Percentiles rank a stretch among this genome's conserved stretches.
Evolutionary conservation across 2,329 filamentous ascomycete genomes (phyloP).

Genomic region (Botrytis pseudocinerea): DNA sequence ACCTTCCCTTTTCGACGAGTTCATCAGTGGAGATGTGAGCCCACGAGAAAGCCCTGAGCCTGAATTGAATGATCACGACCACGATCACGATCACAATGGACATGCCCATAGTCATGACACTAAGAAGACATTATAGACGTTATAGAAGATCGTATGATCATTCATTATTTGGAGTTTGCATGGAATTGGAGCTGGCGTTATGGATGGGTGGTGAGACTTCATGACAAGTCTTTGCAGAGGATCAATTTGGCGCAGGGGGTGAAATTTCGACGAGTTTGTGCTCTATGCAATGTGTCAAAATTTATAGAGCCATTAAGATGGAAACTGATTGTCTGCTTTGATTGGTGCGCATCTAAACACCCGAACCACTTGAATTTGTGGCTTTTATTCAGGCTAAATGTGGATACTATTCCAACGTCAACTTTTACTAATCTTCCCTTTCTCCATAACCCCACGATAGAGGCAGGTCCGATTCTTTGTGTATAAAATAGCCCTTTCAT

Average conservation of each 20-base stretch:
- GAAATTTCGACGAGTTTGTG: constrained; percentile 1
- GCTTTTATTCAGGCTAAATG: constrained; percentile 25
- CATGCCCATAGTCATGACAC: constrained; percentile 42
- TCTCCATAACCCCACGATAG: constrained; percentile 23
- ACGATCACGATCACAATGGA: constrained; percentile 47
- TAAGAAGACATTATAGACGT: constrained; percentile 38
- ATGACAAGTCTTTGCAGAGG: constrained; percentile 4
- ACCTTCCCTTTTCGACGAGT: constrained; percentile 72
- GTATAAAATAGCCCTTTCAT: neutral
- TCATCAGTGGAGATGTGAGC: constrained; percentile 65
- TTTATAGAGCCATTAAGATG: constrained; percentile 10
- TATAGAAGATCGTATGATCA: constrained; percentile 33
- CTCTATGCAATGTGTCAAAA: constrained; percentile 20
- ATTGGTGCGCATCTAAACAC: constrained; percentile 32
- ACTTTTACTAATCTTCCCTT: constrained; percentile 22
- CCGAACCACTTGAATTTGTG: neutral
- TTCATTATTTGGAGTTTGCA: constrained; percentile 27
- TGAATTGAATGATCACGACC: constrained; percentile 53
- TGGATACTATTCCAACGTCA: constrained; percentile 16
- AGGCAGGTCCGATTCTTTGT: constrained; percentile 8
- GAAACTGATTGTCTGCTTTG: constrained; percentile 15
- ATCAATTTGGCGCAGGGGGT: constrained; percentile 20
- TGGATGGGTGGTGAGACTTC: neutral
- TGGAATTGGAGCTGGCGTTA: constrained; percentile 24
- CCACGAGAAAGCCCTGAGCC: constrained; percentile 59